These are phyloP conservation scores for Metarhizium rileyi DNA, from an alignment of 2,329 filamentous ascomycete species.

Conservation along the genomic window DNA sequence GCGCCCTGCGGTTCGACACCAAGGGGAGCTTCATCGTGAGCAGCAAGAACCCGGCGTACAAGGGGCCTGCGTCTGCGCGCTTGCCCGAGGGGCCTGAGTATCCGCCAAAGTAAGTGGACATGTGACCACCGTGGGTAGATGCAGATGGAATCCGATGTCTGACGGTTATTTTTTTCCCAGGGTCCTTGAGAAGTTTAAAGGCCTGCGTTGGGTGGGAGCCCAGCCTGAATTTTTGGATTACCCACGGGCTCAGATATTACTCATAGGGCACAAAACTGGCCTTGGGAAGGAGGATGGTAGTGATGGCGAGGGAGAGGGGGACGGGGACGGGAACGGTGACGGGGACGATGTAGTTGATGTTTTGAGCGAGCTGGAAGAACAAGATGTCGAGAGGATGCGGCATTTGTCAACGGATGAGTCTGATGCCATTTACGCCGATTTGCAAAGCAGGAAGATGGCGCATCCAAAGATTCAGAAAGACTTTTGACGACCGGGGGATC, in stretches of 20 bases:
- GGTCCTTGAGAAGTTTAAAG: conserved; percentile 61
- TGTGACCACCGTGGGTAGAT: neutral
- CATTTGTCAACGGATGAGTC: conserved; percentile 37
- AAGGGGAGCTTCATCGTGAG: conserved; percentile 56
- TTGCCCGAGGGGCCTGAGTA: conserved; percentile 60
- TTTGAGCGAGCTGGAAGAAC: conserved; percentile 63
- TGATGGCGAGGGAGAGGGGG: conserved; percentile 49
- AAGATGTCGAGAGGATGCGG: conserved; percentile 59
- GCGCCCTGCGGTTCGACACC: conserved; percentile 58
- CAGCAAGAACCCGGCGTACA: conserved; percentile 67
- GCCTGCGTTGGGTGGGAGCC: conserved; percentile 64
- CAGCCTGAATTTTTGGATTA: conserved; percentile 67
- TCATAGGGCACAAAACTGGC: conserved; percentile 63
- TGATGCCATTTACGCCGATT: conserved; percentile 8
- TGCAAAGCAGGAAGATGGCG: neutral
- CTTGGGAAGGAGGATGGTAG: conserved; percentile 45
- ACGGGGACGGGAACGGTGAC: too few relatives aligned
- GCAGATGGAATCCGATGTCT: too few relatives aligned
- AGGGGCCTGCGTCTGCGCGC: conserved; percentile 52
- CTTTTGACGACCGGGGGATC: too few relatives aligned
- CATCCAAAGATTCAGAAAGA: conserved; percentile 1
- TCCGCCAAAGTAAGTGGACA: conserved; percentile 50
- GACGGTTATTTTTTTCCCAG: conserved; percentile 23
- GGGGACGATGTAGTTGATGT: conserved; percentile 47
- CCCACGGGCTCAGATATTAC: conserved; percentile 63